Base-by-base conservation (phyloP, 2,329 filamentous ascomycete genomes). In the Pseudonectria foliicola region DNA sequence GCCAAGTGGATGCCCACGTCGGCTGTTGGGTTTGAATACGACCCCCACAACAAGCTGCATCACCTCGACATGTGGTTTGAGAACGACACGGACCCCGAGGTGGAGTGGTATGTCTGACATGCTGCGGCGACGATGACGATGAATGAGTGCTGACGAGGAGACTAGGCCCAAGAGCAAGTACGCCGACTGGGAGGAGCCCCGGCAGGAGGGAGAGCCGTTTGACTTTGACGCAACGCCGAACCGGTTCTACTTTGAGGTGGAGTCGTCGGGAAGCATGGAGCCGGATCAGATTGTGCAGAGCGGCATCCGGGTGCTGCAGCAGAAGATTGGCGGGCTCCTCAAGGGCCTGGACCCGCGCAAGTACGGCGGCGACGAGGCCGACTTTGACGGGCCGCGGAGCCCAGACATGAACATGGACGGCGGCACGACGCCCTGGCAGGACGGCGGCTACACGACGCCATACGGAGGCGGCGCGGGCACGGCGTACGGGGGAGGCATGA, bases 41-140 rank as follows among this genome's bases (percentile, higher is more conserved):
- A 98, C 59, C 92, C 92, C 41, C 85, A 93, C 62, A 98, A 98
- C 67, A 95, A 94, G 66, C 69, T 98, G 46, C 77, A 82, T 47
- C 92, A 98, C 63, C 72, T 92, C 37, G 86, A 94, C 54, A 78
- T 94, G 62, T 98, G 92, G 92, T 95, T 87, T 59, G 92, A 98
- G 68, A 64, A 66, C 45, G 60, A 64, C 35, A 76, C 82, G 49
- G 84, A 93, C 62, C 64, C 85, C 2, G 73, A 76, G 39, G 75
- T 79, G 53, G 90, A 95, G 70, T 95, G 89, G 89, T 93, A 67
- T 61, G 80, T 65, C 11, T 4, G n/a, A n/a, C n/a, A n/a, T n/a
- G n/a, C n/a, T n/a, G n/a, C n/a, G n/a, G n/a, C n/a, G n/a, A n/a
- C n/a, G n/a, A n/a, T n/a, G n/a, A n/a, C n/a, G n/a, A n/a, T n/a